Base-by-base conservation (phyloP, 805 yeast genomes). In the Sporopachydermia lactativora region DNA sequence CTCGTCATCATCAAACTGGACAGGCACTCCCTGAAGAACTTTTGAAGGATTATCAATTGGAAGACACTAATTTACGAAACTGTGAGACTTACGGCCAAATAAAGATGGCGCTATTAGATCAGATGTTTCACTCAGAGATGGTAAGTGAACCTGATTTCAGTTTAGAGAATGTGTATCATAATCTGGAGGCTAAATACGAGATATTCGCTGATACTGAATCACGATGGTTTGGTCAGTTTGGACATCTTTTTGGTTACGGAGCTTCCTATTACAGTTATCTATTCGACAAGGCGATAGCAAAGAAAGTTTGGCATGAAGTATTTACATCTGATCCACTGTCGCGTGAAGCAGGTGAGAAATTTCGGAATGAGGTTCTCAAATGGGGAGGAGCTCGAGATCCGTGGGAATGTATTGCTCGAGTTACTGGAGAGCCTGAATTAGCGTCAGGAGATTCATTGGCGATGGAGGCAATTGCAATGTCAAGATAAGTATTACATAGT, bases 361-460 rank as follows among this genome's bases (percentile, higher is more conserved):
- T 85, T 55, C 75, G 71, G 48, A 61, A 74, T 19, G 69, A 75
- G 43, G 78, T 92, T 0, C 62, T 92, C 44, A 73, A 73, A 52
- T 89, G 96, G 96, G 98, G 98, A 16, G 98, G 98, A 0, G 73
- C 94, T 2, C 69, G 75, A 44, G 86, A 84, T 52, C 94, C 97
- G 0, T 85, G 96, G 94, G 63, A 65, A 15, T 78, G 94, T 53
- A 62, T 92, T 14, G 82, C 94, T 1, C 81, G 81, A 43, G 86
- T 81, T 2, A 62, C 92, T 40, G 85, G 77, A 40, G 66, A 71
- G 19, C 75, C 75, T 1, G 70, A 65, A 37, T 59, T 86, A 37
- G 63, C 64, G 3, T 60, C 64, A 17, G 96, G 95, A 3, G 94
- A 81, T 44, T 62, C 70, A 17, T 58, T 61, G 31, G 88, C 95